phyloP scores from a whole-genome alignment of 108 stramenopile species.

The Bacterosira constricta region DNA sequence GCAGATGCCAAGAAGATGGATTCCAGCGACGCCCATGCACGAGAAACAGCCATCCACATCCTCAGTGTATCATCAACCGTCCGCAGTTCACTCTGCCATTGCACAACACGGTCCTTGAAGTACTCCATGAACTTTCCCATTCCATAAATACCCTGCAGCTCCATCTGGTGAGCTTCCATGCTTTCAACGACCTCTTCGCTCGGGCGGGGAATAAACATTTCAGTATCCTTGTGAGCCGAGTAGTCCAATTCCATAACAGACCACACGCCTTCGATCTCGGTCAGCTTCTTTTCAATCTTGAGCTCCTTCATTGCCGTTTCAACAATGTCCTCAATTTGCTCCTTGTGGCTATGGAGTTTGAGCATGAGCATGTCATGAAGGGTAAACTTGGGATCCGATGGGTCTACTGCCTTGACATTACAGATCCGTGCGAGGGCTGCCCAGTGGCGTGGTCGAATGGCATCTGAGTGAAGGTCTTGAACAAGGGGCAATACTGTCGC shows the following conservation, averaged over 20 bases:
- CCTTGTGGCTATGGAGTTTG: conserved; percentile 75
- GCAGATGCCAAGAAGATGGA: conserved; percentile 89
- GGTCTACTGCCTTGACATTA: conserved; percentile 74
- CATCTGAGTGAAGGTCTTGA: conserved; percentile 77
- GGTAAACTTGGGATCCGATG: conserved; percentile 56
- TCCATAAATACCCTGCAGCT: conserved; percentile 88
- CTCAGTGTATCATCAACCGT: conserved; percentile 81
- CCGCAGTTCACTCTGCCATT: conserved; percentile 80
- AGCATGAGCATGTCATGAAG: conserved; percentile 79
- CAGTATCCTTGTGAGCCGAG: conserved; percentile 81
- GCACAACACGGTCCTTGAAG: conserved; percentile 80
- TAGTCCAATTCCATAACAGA: conserved; percentile 73
- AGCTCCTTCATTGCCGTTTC: conserved; percentile 89
- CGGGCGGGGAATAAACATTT: conserved; percentile 77
- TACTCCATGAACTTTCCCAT: conserved; percentile 94
- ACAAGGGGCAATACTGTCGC: conserved; percentile 79
- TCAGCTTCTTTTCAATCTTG: conserved; percentile 90
- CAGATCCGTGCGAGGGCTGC: conserved; percentile 76
- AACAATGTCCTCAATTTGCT: conserved; percentile 83
- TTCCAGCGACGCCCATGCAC: conserved; percentile 84
- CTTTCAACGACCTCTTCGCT: conserved; percentile 86
- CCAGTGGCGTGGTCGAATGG: conserved; percentile 89
- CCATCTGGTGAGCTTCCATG: conserved; percentile 90
- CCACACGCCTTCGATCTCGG: conserved; percentile 80
- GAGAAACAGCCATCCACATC: conserved; percentile 80